phyloP scores from a whole-genome alignment of 371 early-diverging fungal genomes.

The Chytridium lagenaria region DNA sequence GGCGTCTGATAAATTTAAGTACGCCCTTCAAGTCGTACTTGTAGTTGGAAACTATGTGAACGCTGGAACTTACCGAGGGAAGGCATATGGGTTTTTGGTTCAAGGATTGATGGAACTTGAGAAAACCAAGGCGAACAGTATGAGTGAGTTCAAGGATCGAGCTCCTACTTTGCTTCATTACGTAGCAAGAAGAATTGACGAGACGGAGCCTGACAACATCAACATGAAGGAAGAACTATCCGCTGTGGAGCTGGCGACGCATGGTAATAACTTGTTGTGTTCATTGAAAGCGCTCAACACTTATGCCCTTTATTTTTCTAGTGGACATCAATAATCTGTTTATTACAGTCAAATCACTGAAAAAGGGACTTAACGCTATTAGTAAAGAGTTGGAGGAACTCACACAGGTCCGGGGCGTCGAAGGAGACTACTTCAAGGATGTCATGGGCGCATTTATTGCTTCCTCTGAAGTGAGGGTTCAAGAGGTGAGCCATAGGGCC shows the following conservation, averaged over 20 bases:
- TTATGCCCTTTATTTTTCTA: no score
- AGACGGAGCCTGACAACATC: conserved; percentile 61
- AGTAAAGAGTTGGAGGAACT: conserved; percentile 60
- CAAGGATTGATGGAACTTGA: conserved; percentile 75
- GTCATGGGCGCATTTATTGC: conserved; percentile 62
- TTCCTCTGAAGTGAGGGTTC: conserved; percentile 27
- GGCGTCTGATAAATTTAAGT: conserved; percentile 57
- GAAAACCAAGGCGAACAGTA: conserved; percentile 63
- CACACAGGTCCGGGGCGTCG: conserved; percentile 25
- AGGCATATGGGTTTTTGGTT: conserved; percentile 80
- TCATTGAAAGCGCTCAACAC: no score
- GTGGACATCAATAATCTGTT: conserved; percentile 71
- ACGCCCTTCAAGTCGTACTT: conserved; percentile 71
- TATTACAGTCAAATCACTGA: conserved; percentile 65
- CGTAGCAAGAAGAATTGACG: conserved; percentile 67
- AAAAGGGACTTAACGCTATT: conserved; percentile 61
- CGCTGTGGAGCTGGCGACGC: conserved; percentile 71
- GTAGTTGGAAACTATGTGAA: conserved; percentile 85
- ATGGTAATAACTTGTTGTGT: conserved; percentile 47
- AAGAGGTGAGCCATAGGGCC: conserved; percentile 30
- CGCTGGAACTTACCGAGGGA: conserved; percentile 77
- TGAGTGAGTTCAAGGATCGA: conserved; percentile 41
- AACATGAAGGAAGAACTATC: conserved; percentile 72
- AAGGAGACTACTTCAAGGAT: conserved; percentile 68
- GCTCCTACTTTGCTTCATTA: conserved; percentile 79